Evolutionary conservation across 306 rosid species (phyloP), one percentile per base, ranked within the genome.

Genomic region (Oemleria cerasiformis): DNA sequence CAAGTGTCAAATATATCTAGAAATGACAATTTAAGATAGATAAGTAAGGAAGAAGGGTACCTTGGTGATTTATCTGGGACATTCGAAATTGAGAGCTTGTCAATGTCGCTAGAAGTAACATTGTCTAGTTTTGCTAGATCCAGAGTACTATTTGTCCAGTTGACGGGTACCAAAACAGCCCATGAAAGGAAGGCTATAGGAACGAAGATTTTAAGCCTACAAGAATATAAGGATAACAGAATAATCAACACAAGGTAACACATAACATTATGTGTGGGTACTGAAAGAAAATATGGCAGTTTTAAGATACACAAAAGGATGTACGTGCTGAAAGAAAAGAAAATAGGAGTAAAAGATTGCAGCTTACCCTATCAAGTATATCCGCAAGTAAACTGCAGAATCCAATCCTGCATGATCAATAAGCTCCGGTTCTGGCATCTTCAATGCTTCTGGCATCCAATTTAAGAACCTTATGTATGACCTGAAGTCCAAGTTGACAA

Each of bases 341-440:
- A 12, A 6, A 55, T 11, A 42, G 2, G 25, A 13, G 45, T n/a
- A 51, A n/a, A 21, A 51, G 19, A 17, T 34, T 72, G 30, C 9
- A 30, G 43, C 89, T 63, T 89, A 94, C 97, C 98, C 98, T 47
- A 86, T 75, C 87, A 91, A 85, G 86, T 94, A 94, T 71, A 94
- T 94, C 72, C 98, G 84, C 86, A 93, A 78, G 86, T 93, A 93
- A 67, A 93, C 98, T 72, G 83, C 98, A 34, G 98, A 93, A 75
- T 93, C 98, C 80, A 94, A 67, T 76, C 98, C 98, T 36, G 98
- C 96, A 77, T 94, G 98, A 6, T 94, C 97, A 75, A 94, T 89
- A 58, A 94, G 98, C 86, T 91, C 98, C 36, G 79, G 95, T 73
- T 94, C 98, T 0, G 98, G 98, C 98, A 94, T 94, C 77, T 73